Evolutionary conservation across 1,284 basidiomycete species (phyloP), one percentile per base, ranked within the genome.

Genomic region (Boletus sp.): DNA sequence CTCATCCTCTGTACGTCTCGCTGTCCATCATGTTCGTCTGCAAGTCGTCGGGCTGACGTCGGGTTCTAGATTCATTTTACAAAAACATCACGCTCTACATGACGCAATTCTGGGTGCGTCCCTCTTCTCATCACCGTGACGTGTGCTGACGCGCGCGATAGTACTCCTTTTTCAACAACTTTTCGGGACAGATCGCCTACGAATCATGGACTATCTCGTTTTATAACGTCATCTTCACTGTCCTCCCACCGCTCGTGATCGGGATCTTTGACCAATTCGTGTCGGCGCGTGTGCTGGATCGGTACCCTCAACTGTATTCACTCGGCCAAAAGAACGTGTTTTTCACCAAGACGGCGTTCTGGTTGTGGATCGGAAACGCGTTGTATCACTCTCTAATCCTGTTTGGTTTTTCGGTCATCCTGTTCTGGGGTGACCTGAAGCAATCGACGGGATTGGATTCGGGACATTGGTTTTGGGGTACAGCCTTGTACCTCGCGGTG

Each of bases 401-500:
- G 17, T 99, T 87, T 64, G 84, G 84, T 2, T 94, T 96, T 62
- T 93, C 94, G 1, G 75, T 94, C 41, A 79, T 94, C 49, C 75
- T 95, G 34, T 98, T 96, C 70, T 93, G 91, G 86, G 90, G 88
- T 27, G 91, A 94, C 63, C 71, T 95, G 52, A 88, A 94, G 59
- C 82, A 90, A 48, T 67, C 77, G 1, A 76, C 82, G 48, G 96
- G 96, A 1, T 77, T 82, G 55, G 88, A 93, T 65, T 82, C 86
- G 10, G 94, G 94, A 7, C 87, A 93, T 69, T 99, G 96, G 96
- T 90, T 95, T 59, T 99, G 95, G 95, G 96, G 96, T 44, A 97
- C 93, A 4, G 90, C 89, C 16, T 72, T 99, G 14, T 99, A 98
- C 67, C 81, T 99, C 40, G 82, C 89, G 2, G 91, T 97, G 5